Evolutionary conservation across 768 basidiomycete genomes (phyloP).

Genomic region (Tephrocybe sp.): DNA sequence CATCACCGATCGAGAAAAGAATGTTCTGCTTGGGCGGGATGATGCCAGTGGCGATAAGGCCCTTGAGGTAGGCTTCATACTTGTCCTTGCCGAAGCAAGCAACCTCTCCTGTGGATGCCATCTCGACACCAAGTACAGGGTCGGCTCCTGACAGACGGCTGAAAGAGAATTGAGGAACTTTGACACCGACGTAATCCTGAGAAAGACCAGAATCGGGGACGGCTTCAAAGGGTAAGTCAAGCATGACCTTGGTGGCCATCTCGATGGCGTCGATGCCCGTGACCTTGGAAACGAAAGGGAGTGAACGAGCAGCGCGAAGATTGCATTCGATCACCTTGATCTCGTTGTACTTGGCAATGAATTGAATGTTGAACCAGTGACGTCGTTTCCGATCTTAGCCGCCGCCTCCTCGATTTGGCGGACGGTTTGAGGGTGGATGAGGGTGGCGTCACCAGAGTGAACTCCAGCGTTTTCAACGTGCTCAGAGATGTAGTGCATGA

Average conservation of each 20-base stretch:
- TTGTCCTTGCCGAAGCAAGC: constrained; percentile 98
- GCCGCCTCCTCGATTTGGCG: constrained; percentile 96
- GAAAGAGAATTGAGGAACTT: constrained; percentile 99
- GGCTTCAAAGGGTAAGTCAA: constrained; percentile 82
- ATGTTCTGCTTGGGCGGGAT: constrained; percentile 96
- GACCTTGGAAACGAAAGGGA: constrained; percentile 99
- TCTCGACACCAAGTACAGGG: constrained; percentile 98
- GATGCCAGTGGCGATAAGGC: constrained; percentile 94
- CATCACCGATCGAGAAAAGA: constrained; percentile 80
- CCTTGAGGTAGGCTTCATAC: constrained; percentile 98
- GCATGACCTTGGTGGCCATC: constrained; percentile 98
- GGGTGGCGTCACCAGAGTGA: constrained; percentile 97
- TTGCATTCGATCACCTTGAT: constrained; percentile 99
- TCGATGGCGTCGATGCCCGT: constrained; percentile 98
- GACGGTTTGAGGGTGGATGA: constrained; percentile 95
- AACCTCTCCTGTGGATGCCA: constrained; percentile 99
- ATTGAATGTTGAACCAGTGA: constrained; percentile 99
- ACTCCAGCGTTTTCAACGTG: too few species aligned
- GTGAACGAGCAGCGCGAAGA: constrained; percentile 93
- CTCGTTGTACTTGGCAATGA: constrained; percentile 99
- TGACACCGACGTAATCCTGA: constrained; percentile 94
- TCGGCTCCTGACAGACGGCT: constrained; percentile 97
- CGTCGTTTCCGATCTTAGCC: constrained; percentile 95
- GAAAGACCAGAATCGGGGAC: constrained; percentile 90
- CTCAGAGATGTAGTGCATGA: constrained; percentile 99